A percentile compares a stretch with the other conserved stretches of the same genome.
Conservation (phyloP, 495 filamentous ascomycete species). For the Cudoniella acicularis region DNA sequence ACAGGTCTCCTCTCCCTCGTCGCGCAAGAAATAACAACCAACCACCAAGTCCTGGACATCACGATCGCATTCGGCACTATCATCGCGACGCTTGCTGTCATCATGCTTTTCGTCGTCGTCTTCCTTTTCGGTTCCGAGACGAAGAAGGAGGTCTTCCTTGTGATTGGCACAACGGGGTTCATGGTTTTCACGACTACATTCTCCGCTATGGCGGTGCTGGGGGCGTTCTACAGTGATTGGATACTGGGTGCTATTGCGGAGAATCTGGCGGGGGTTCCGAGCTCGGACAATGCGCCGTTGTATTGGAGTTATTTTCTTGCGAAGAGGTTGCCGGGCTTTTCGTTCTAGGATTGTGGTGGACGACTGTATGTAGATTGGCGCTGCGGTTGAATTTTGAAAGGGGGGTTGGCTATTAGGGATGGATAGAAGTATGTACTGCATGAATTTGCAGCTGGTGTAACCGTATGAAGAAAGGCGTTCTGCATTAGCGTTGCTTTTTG, state of each 20-base stretch:
- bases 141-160: slow-evolving; percentile 1
- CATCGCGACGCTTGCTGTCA: background rate
- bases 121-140: background rate
- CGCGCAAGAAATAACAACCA: slow-evolving; percentile 10
- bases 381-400: too few relatives aligned
- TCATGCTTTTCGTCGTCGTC: slow-evolving; percentile 12
- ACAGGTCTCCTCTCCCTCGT: slow-evolving; percentile 7
- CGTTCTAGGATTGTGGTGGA: too few relatives aligned
- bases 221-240: slow-evolving; percentile 33
- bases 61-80: slow-evolving; percentile 23
- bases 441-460: too few relatives aligned
- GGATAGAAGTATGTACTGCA: too few relatives aligned
- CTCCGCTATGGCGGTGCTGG: slow-evolving; percentile 18
- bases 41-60: slow-evolving; percentile 17
- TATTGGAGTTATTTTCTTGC: slow-evolving; percentile 34
- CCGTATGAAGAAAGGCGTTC: too few relatives aligned
- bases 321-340: slow-evolving; percentile 25
- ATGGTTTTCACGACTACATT: background rate
- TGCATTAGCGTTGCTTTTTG: too few relatives aligned
- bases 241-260: slow-evolving; percentile 27
- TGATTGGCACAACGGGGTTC: slow-evolving; percentile 1
- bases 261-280: slow-evolving; percentile 25
- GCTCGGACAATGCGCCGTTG: slow-evolving; percentile 26
- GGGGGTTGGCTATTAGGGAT: too few relatives aligned
- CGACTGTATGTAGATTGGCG: too few relatives aligned